Conservation (phyloP, 73 alveolate genomes). For the Symbiodinium pilosum region DNA sequence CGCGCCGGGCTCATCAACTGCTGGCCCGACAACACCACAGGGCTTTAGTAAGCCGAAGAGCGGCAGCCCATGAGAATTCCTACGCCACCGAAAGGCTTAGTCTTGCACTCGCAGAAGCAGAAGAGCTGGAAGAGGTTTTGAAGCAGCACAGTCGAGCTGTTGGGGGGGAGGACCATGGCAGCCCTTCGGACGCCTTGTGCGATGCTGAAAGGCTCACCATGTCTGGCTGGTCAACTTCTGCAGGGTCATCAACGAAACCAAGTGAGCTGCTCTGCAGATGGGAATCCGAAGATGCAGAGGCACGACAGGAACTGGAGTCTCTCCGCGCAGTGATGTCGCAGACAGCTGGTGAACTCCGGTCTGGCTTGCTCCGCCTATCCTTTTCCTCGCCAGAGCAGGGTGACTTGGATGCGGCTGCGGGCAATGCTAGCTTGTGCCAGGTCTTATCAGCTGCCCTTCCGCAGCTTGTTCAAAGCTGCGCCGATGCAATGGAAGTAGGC, state of each 20-base stretch:
- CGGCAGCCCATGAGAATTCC: conserved; percentile 2
- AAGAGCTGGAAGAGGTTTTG: conserved; percentile 39
- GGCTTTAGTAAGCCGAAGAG: not conserved
- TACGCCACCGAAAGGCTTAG: conserved; percentile 14
- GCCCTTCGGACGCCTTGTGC: not conserved
- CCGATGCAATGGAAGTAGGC: conserved; percentile 40
- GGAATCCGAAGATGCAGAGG: conserved; percentile 46
- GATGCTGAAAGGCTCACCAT: not conserved
- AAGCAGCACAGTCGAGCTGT: conserved; percentile 3
- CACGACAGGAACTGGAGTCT: conserved; percentile 17
- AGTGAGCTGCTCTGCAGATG: conserved; percentile 48
- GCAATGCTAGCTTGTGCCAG: not conserved
- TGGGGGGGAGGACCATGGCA: not conserved
- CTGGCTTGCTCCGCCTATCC: conserved; percentile 30
- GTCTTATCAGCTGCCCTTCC: conserved; percentile 14
- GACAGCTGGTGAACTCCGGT: conserved; percentile 60
- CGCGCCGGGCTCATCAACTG: conserved; percentile 91
- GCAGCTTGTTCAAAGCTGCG: conserved; percentile 80
- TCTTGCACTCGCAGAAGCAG: conserved; percentile 61
- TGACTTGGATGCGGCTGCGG: not conserved
- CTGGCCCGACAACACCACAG: conserved; percentile 74
- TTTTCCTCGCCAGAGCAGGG: not conserved
- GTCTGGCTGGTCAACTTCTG: conserved; percentile 42
- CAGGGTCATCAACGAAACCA: conserved; percentile 5
- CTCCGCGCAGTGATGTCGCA: conserved; percentile 21